A percentile compares a stretch with the other conserved stretches of the same genome.
phyloP scores from a whole-genome alignment of 768 basidiomycete species.

The Boletus reticuloceps region DNA sequence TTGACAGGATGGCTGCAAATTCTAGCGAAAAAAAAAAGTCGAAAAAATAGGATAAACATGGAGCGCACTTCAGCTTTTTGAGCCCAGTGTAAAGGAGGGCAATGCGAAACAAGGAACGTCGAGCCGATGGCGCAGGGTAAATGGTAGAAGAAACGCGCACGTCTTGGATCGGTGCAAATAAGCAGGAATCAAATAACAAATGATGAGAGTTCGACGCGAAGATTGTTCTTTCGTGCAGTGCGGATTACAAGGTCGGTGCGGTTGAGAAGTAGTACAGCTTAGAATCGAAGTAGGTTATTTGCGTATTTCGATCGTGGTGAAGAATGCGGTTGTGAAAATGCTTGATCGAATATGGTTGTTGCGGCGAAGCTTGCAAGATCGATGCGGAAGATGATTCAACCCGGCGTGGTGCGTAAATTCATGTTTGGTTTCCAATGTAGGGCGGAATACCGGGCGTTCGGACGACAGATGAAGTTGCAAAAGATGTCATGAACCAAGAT shows the following conservation, averaged over 20 bases:
- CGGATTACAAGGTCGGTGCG: conserved; percentile 19
- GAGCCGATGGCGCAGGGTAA: conserved; percentile 28
- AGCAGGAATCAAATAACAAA: conserved; percentile 33
- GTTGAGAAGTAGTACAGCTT: conserved; percentile 14
- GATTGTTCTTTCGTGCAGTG: conserved; percentile 30
- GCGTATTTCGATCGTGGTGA: conserved; percentile 22
- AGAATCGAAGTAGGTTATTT: conserved; percentile 24
- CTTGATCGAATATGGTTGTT: conserved; percentile 23
- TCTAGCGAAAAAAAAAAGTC: conserved; percentile 18
- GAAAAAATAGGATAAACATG: conserved; percentile 20
- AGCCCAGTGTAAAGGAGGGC: conserved; percentile 18
- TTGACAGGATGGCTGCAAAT: conserved; percentile 25
- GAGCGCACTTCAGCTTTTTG: conserved; percentile 29
- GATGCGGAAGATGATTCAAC: conserved; percentile 27
- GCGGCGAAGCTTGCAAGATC: conserved; percentile 29
- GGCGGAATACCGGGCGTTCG: conserved; percentile 12
- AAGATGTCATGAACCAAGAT: conserved; percentile 29
- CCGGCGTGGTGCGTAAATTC: conserved; percentile 23
- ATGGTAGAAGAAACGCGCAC: conserved; percentile 26
- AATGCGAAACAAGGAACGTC: conserved; percentile 19
- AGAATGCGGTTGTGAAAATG: conserved; percentile 25
- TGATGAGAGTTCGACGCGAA: conserved; percentile 34
- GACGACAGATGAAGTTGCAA: conserved; percentile 23
- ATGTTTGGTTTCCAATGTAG: conserved; percentile 23
- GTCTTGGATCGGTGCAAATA: conserved; percentile 33